These are phyloP conservation scores for Pseudocercospora pini-densiflorae DNA, from an alignment of 2,329 filamentous ascomycete genomes.

Conservation along the genomic window DNA sequence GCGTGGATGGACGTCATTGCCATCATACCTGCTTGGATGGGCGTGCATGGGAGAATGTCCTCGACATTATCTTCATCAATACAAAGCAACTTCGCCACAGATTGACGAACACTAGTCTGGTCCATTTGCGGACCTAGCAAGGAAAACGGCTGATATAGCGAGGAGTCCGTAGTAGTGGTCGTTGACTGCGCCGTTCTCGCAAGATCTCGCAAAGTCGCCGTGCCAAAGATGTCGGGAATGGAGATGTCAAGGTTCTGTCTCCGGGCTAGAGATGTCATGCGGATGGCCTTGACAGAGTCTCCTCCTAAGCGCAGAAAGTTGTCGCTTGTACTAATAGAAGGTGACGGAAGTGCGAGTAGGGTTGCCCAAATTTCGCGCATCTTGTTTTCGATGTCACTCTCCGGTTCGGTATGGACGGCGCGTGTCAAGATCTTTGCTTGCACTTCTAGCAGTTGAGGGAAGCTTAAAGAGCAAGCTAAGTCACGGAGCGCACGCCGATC, in stretches of 20 bases:
- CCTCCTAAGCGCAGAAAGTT: constrained; percentile 54
- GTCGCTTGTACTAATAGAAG: constrained; percentile 32
- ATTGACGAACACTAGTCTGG: background rate
- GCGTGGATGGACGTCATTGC: constrained; percentile 8
- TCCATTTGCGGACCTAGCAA: background rate
- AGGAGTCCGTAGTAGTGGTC: background rate
- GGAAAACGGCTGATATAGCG: constrained; percentile 6
- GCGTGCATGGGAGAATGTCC: constrained; percentile 14
- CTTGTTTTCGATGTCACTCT: constrained; percentile 3
- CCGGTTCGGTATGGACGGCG: constrained; percentile 3
- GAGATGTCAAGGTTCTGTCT: constrained; percentile 43
- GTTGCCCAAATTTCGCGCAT: constrained; percentile 16
- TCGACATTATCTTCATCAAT: constrained; percentile 34
- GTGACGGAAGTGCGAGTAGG: background rate
- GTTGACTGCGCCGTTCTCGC: constrained; percentile 26
- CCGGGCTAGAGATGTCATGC: constrained; percentile 47
- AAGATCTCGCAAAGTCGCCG: constrained; percentile 29
- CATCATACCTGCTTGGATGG: constrained; percentile 8
- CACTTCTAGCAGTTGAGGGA: constrained; percentile 7
- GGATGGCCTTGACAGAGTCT: constrained; percentile 54
- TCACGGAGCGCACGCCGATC: constrained; percentile 14
- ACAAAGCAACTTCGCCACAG: background rate
- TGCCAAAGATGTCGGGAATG: constrained; percentile 50
- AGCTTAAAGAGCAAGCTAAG: constrained; percentile 3
- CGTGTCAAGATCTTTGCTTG: constrained; percentile 11